Conservation (phyloP, 2,329 filamentous ascomycete genomes). For the Elsinoe arachidis region DNA sequence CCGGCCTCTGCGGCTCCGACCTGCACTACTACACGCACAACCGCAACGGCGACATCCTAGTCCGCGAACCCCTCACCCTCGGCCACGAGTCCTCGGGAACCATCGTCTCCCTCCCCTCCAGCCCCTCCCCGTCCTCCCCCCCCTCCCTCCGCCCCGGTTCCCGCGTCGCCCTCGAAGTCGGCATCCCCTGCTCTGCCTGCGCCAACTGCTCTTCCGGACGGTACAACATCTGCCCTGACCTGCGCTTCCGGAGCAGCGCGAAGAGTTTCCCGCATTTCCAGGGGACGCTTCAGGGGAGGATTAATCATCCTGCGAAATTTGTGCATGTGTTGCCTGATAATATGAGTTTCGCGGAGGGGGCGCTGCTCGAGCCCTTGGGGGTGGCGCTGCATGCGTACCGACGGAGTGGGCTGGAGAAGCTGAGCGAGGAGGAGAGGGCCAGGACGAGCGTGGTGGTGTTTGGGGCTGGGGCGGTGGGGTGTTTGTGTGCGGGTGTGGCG, state of each 20-base stretch:
- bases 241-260: conserved; percentile 51
- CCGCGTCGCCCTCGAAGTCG: conserved; percentile 86
- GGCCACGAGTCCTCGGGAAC: conserved; percentile 72
- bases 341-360: conserved; percentile 48
- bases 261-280: conserved; percentile 55
- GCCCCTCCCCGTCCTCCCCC: conserved; percentile 47
- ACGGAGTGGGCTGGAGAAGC: conserved; percentile 41
- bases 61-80: conserved; percentile 73
- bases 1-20: conserved; percentile 63
- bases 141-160: conserved; percentile 59
- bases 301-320: conserved; percentile 54
- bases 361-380: conserved; percentile 51
- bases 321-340: conserved; percentile 49
- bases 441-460: conserved; percentile 48
- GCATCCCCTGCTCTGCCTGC: conserved; percentile 66
- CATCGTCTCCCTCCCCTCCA: conserved; percentile 54
- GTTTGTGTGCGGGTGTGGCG: conserved; percentile 50
- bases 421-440: not conserved
- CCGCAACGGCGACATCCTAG: conserved; percentile 76
- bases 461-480: conserved; percentile 53
- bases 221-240: conserved; percentile 54
- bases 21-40: conserved; percentile 82
- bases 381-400: conserved; percentile 53
- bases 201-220: conserved; percentile 46
- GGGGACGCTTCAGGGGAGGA: conserved; percentile 54